Evolutionary conservation across 352 stramenopile species (phyloP).

Genomic region (Phytophthora sojae): DNA sequence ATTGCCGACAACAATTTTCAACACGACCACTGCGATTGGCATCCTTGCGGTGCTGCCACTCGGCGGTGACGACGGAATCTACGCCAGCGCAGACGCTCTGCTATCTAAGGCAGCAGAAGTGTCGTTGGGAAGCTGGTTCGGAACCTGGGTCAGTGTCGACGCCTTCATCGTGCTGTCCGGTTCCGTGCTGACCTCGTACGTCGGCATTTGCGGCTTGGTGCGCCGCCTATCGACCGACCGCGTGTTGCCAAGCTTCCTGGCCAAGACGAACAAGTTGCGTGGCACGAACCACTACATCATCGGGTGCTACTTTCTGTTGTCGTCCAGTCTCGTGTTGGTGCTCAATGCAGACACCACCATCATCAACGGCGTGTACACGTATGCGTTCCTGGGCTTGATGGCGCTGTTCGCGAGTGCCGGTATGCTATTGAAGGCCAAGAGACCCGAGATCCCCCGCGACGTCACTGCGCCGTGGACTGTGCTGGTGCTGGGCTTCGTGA

Average conservation of each 20-base stretch:
- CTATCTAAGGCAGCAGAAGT: slow-evolving; percentile 64
- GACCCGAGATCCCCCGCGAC: slow-evolving; percentile 72
- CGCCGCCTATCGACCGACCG: slow-evolving; percentile 77
- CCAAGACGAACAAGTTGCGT: slow-evolving; percentile 57
- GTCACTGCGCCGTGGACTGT: slow-evolving; percentile 55
- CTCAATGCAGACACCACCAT: slow-evolving; percentile 70
- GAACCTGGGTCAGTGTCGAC: slow-evolving; percentile 69
- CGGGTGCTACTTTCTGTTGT: slow-evolving; percentile 65
- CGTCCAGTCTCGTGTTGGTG: slow-evolving; percentile 66
- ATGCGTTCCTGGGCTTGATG: slow-evolving; percentile 87
- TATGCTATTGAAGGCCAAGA: slow-evolving; percentile 87
- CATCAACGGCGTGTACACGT: slow-evolving; percentile 85
- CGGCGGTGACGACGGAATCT: slow-evolving; percentile 49
- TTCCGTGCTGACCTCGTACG: slow-evolving; percentile 85
- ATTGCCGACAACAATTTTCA: too few species aligned
- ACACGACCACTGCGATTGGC: too few species aligned
- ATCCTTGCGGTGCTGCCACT: slow-evolving; percentile 78
- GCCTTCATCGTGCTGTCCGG: slow-evolving; percentile 88
- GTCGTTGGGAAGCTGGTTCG: slow-evolving; percentile 38
- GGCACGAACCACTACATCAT: slow-evolving; percentile 84
- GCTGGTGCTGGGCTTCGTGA: slow-evolving; percentile 38
- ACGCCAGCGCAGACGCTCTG: slow-evolving; percentile 57
- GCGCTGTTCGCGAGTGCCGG: slow-evolving; percentile 78
- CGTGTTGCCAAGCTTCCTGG: slow-evolving; percentile 57
- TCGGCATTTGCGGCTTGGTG: slow-evolving; percentile 76